A percentile compares a stretch with the other conserved stretches of the same genome.
These are phyloP conservation scores for Crinitomyces ghanaensis DNA, from an alignment of 805 yeast species.

Conservation along the genomic window DNA sequence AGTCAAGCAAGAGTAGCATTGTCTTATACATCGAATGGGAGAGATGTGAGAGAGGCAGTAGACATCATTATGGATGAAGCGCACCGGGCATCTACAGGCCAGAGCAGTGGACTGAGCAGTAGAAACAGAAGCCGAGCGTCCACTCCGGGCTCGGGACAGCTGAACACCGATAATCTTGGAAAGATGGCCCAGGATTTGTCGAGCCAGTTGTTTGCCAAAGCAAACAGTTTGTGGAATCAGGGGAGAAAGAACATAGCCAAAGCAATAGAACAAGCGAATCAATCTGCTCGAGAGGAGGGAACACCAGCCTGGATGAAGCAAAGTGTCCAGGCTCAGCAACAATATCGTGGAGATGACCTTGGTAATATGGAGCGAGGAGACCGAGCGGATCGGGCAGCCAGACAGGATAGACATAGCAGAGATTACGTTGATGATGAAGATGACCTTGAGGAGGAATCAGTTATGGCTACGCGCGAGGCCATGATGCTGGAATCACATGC, in stretches of 20 bases:
- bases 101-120: constrained; percentile 5
- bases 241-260: constrained; percentile 51
- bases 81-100: constrained; percentile 30
- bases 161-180: constrained; percentile 23
- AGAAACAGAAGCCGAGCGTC: constrained; percentile 1
- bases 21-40: constrained; percentile 37
- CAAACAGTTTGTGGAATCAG: constrained; percentile 44
- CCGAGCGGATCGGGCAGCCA: constrained; percentile 30
- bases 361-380: constrained; percentile 32
- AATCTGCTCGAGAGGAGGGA: constrained; percentile 25
- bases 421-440: too few relatives aligned
- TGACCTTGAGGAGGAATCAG: constrained; percentile 2
- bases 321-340: too few relatives aligned
- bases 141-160: neutral
- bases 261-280: constrained; percentile 48
- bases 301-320: constrained; percentile 75
- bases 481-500: constrained; percentile 7
- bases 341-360: constrained; percentile 8
- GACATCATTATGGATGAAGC: constrained; percentile 53
- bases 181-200: constrained; percentile 43
- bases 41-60: constrained; percentile 54
- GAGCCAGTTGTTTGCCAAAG: constrained; percentile 44
- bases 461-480: constrained; percentile 9
- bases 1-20: constrained; percentile 53
- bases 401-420: too few relatives aligned